Base-by-base conservation (phyloP, 371 early-diverging fungal species). In the Dichotomocladium elegans region DNA sequence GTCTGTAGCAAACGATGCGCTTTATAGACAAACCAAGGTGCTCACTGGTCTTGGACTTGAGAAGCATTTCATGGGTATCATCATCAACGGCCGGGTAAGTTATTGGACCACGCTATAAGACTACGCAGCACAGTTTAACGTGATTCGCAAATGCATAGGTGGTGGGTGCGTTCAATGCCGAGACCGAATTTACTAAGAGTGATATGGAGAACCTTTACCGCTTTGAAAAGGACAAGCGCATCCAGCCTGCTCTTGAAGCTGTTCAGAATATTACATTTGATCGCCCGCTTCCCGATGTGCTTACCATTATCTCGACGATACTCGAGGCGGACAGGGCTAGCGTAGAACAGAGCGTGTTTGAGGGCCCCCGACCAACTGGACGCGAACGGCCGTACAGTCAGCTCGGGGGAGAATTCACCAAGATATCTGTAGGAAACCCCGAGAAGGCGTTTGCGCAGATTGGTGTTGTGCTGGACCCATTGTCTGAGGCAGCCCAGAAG, bases 401-500 rank as follows among this genome's bases (percentile, higher is more conserved):
- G 3, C 45, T 63, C 19, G 34, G 29, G 31, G 48, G 47, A 17
- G 48, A 58, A 3, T 50, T 50, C 33, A 60, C 66, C 11, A 61
- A 55, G 25, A 41, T 84, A 31, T 45, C 54, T 1, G 17, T 58
- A 11, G 83, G 83, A 12, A 57, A 73, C 41, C 15, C 37, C 2
- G 64, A 70, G 0, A 55, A 59, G 0, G 71, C 83, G 0, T 67
- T 76, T 3, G 66, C 86, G 47, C 82, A 83, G 11, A 68, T 94
- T 21, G 76, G 77, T 9, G 85, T 82, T 1, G 61, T 89, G 5
- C 58, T 95, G 4, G 89, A 94, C 58, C 95, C 96, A 3, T 45
- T 88, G 7, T 82, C 81, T 49, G 83, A 90, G 45, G 53, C 61
- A 1, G 90, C 91, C 1, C 94, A 94, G 60, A 88, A 87, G 57